phyloP scores from a whole-genome alignment of 2,329 filamentous ascomycete genomes.

The Microascus cirrosus region DNA sequence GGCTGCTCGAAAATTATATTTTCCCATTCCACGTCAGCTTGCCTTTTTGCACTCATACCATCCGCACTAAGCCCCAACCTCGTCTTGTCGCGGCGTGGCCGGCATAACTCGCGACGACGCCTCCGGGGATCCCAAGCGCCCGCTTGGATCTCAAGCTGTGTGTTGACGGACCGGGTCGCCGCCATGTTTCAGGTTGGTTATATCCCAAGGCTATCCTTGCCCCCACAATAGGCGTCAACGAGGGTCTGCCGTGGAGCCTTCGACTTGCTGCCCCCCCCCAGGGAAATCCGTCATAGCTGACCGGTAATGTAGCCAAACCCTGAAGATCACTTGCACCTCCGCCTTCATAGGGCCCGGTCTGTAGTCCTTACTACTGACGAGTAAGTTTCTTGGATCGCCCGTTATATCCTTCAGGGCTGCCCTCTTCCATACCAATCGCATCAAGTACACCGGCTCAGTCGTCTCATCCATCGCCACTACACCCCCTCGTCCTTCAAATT shows the following conservation, averaged over 20 bases:
- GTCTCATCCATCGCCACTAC: too few relatives aligned
- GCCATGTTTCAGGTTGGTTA: conserved; percentile 6
- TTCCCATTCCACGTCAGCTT: too few relatives aligned
- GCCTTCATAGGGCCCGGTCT: conserved; percentile 72
- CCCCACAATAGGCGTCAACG: neutral
- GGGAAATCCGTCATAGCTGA: conserved; percentile 9
- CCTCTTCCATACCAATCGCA: too few relatives aligned
- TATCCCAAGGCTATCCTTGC: neutral
- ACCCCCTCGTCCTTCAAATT: neutral
- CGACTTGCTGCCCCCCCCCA: neutral
- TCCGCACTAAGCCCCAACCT: neutral
- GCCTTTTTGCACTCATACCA: too few relatives aligned
- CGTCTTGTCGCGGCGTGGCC: neutral
- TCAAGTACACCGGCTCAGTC: too few relatives aligned
- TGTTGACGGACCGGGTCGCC: neutral
- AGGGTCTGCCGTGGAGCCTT: neutral
- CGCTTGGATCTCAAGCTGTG: neutral
- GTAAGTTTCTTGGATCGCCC: conserved; percentile 24
- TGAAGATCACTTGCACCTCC: conserved; percentile 64
- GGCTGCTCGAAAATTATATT: too few relatives aligned
- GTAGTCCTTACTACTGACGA: conserved; percentile 73
- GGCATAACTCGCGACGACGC: neutral
- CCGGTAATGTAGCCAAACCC: conserved; percentile 42
- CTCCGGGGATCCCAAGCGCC: neutral
- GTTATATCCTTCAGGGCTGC: neutral